Conservation (phyloP, 352 stramenopile species). For the Phytophthora palmivora region DNA sequence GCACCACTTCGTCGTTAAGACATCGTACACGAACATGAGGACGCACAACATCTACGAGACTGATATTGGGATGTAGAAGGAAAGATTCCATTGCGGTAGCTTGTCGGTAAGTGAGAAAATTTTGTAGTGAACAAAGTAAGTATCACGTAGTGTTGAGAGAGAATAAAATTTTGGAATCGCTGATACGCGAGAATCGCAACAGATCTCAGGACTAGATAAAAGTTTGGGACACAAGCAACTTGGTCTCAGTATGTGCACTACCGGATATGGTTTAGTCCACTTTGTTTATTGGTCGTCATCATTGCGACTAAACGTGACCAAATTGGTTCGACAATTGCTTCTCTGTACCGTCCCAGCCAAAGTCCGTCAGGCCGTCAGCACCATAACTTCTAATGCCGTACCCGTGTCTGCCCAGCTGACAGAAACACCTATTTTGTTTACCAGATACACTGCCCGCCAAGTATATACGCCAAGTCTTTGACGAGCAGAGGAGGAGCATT, state of each 20-base stretch:
- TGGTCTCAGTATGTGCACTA: neutral
- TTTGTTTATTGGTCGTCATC: conserved; percentile 4
- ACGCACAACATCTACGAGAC: too few relatives aligned
- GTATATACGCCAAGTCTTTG: too few relatives aligned
- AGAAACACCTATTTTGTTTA: too few relatives aligned
- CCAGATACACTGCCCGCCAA: too few relatives aligned
- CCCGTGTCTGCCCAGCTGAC: too few relatives aligned
- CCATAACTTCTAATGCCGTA: neutral
- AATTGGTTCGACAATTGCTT: neutral
- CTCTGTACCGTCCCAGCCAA: too few relatives aligned
- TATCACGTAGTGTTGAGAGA: conserved; percentile 32
- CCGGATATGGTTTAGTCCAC: neutral
- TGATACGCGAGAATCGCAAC: conserved; percentile 16
- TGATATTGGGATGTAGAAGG: too few relatives aligned
- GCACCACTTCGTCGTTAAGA: too few relatives aligned
- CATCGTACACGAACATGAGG: too few relatives aligned
- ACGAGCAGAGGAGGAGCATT: too few relatives aligned
- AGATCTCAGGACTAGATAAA: conserved; percentile 21
- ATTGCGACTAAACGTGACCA: conserved; percentile 23
- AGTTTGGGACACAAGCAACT: conserved; percentile 14
- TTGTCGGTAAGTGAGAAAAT: conserved; percentile 9
- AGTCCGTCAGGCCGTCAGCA: too few relatives aligned
- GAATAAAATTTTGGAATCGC: conserved; percentile 1
- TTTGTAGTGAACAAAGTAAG: conserved; percentile 17
- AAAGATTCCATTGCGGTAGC: conserved; percentile 1